Conservation (phyloP, 2,329 filamentous ascomycete species). For the Trichoderma sp. region DNA sequence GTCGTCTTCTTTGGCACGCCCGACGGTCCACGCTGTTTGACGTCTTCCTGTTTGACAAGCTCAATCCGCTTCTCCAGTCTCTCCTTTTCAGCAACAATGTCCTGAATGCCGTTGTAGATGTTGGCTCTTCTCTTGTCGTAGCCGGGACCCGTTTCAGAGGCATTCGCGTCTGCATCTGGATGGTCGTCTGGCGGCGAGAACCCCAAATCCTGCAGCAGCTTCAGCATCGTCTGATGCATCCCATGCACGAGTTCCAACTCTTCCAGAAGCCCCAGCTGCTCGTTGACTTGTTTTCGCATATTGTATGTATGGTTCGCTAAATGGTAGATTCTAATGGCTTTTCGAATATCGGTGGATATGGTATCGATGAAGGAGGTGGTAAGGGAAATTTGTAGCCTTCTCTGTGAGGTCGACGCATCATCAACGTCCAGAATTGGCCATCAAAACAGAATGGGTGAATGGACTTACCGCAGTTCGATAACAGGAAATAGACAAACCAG, state of each 20-base stretch:
- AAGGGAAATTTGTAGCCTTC: neutral
- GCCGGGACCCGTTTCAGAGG: no score
- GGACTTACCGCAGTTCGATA: no score
- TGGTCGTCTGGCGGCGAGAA: neutral
- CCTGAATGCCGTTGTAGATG: neutral
- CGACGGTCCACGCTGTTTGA: no score
- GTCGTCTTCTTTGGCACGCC: neutral
- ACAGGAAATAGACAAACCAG: no score
- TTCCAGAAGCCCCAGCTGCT: neutral
- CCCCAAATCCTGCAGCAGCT: neutral
- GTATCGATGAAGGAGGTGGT: neutral
- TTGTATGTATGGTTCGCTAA: neutral
- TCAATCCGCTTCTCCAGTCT: neutral
- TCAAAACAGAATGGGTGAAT: neutral
- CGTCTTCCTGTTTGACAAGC: neutral
- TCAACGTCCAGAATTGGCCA: no score
- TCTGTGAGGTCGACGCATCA: neutral
- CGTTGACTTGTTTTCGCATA: neutral
- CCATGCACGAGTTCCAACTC: neutral
- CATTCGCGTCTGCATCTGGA: neutral
- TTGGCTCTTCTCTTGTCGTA: neutral
- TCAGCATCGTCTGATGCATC: neutral
- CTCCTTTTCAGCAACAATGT: neutral
- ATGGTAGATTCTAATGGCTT: no score
- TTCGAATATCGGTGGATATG: neutral